Conservation (phyloP, 2,329 filamentous ascomycete species). For the Calonectria crousiana region DNA sequence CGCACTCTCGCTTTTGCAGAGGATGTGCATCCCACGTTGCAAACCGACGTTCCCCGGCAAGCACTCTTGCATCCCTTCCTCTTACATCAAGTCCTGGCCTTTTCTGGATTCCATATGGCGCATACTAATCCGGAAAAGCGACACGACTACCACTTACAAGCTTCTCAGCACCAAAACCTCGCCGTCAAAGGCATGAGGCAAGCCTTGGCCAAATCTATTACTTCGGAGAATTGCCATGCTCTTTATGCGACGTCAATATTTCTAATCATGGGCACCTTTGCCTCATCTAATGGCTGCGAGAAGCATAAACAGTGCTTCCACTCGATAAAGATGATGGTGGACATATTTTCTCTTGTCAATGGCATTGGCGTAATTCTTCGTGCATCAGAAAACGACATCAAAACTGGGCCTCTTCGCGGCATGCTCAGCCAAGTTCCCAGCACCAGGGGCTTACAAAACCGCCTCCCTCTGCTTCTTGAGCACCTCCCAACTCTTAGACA, state of each 20-base stretch:
- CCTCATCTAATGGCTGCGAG: constrained; percentile 28
- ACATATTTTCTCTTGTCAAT: constrained; percentile 2
- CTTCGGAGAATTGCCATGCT: constrained; percentile 24
- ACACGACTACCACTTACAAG: constrained; percentile 18
- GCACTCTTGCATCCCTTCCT: constrained; percentile 33
- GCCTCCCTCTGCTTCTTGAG: not conserved
- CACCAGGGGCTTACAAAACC: not conserved
- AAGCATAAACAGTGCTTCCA: not conserved
- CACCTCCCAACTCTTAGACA: not conserved
- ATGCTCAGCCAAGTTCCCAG: not conserved
- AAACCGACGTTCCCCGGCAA: constrained; percentile 28
- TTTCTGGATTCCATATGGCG: constrained; percentile 32
- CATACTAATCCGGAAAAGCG: constrained; percentile 26
- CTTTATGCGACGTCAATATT: constrained; percentile 25
- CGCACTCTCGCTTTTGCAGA: constrained; percentile 30
- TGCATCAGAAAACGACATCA: not conserved
- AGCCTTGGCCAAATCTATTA: constrained; percentile 12
- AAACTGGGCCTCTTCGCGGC: not conserved
- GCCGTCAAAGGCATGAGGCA: constrained; percentile 31
- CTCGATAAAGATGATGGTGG: not conserved
- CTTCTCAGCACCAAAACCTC: constrained; percentile 34
- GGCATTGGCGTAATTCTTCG: not conserved
- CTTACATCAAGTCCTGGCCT: constrained; percentile 32
- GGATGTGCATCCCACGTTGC: constrained; percentile 21
- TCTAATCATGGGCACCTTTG: constrained; percentile 35